Conservation (phyloP, 306 rosid species). For the Malus sieversii region DNA sequence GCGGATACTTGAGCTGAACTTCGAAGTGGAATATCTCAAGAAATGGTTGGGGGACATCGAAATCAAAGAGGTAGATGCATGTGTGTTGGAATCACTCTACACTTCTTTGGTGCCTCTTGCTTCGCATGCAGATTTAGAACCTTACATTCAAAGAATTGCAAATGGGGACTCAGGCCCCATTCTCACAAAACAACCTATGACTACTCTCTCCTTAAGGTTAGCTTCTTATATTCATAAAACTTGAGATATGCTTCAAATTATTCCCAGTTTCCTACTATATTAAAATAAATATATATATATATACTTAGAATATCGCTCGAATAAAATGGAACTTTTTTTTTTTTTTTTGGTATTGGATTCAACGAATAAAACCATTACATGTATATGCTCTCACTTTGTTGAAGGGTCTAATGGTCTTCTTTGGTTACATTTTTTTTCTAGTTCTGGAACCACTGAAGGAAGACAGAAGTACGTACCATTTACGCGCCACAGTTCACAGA, state of each 20-base stretch:
- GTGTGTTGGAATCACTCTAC: constrained; percentile 67
- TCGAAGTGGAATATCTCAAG: constrained; percentile 58
- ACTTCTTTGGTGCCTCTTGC: constrained; percentile 70
- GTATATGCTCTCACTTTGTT: background rate
- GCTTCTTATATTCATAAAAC: background rate
- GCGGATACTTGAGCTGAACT: constrained; percentile 59
- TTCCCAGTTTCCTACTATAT: background rate
- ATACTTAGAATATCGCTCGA: background rate
- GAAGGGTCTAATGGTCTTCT: background rate
- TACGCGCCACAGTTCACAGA: constrained; percentile 73
- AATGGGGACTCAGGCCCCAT: constrained; percentile 58
- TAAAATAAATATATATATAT: too few species aligned
- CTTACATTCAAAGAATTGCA: constrained; percentile 68
- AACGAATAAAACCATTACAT: background rate
- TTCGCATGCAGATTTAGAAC: constrained; percentile 76
- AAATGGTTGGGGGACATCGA: constrained; percentile 56
- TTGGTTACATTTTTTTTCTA: constrained; percentile 7
- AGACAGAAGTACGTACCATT: constrained; percentile 84
- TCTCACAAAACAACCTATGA: constrained; percentile 70
- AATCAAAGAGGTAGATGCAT: constrained; percentile 46
- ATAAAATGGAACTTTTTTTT: background rate
- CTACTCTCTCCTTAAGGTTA: constrained; percentile 78
- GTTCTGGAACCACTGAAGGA: constrained; percentile 97
- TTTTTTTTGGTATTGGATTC: background rate
- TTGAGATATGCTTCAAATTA: background rate